These are phyloP conservation scores for Sherardia arvensis DNA, from an alignment of 257 asterid species.

Conservation along the genomic window DNA sequence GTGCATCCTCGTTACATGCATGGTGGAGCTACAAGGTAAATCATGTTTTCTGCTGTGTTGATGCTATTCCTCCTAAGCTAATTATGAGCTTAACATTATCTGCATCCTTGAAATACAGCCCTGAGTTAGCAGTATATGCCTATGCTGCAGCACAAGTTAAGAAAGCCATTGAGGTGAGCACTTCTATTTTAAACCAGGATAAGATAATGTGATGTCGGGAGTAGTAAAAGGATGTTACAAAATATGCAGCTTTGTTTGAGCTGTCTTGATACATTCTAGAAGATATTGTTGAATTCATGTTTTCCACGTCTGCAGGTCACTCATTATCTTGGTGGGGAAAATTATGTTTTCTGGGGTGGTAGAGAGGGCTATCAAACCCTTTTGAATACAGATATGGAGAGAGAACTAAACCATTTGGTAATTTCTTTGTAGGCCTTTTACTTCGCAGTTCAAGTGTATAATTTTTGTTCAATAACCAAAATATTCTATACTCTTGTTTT, in stretches of 20 bases:
- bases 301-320: slow-evolving; percentile 50
- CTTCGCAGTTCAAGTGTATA: background rate
- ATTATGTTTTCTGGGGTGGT: slow-evolving; percentile 98
- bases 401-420: slow-evolving; percentile 91
- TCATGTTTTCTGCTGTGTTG: background rate
- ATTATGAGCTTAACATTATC: slow-evolving; percentile 1
- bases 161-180: slow-evolving; percentile 84
- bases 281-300: background rate
- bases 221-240: background rate
- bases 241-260: background rate
- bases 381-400: slow-evolving; percentile 93
- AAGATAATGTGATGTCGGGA: background rate
- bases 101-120: slow-evolving; percentile 34
- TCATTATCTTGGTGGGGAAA: slow-evolving; percentile 95
- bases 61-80: background rate
- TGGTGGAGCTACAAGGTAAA: slow-evolving; percentile 95
- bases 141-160: slow-evolving; percentile 93
- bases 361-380: slow-evolving; percentile 98
- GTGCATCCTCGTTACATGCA: slow-evolving; percentile 92
- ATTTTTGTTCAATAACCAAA: background rate
- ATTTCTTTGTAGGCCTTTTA: slow-evolving; percentile 1
- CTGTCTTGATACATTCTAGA: background rate
- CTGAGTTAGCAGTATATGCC: slow-evolving; percentile 70
- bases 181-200: slow-evolving; percentile 2
- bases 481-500: background rate